phyloP scores from a whole-genome alignment of 2,329 filamentous ascomycete species.

The Harringtonia lauricola region DNA sequence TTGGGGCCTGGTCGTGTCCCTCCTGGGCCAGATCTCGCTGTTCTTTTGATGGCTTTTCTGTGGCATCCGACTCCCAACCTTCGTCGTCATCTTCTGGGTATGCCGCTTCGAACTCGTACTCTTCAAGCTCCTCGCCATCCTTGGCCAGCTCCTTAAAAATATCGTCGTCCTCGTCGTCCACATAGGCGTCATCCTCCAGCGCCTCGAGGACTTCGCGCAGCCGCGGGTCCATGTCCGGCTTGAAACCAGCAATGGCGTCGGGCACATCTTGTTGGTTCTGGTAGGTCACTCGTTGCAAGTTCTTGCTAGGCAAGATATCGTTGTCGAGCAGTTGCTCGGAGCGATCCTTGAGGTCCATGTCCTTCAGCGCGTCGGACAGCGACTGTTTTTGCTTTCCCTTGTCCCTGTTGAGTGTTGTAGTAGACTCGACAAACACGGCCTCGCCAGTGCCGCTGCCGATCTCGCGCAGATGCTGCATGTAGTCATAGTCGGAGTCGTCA shows the following conservation, averaged over 20 bases:
- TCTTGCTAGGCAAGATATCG: constrained; percentile 69
- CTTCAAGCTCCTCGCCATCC: constrained; percentile 38
- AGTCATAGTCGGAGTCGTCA: constrained; percentile 94
- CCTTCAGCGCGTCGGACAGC: constrained; percentile 70
- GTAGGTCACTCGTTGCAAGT: constrained; percentile 66
- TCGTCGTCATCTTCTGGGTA: constrained; percentile 54
- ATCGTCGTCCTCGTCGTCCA: constrained; percentile 80
- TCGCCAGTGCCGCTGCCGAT: constrained; percentile 64
- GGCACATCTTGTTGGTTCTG: constrained; percentile 90
- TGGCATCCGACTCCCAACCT: constrained; percentile 92
- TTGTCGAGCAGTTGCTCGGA: constrained; percentile 54
- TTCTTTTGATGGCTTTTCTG: constrained; percentile 57
- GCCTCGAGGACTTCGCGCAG: constrained; percentile 86
- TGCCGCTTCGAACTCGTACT: constrained; percentile 64
- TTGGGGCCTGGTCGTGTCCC: constrained; percentile 31
- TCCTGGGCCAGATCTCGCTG: constrained; percentile 27
- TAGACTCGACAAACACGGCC: constrained; percentile 73
- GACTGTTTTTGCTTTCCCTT: constrained; percentile 73
- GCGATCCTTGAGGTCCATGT: constrained; percentile 44
- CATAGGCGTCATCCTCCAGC: constrained; percentile 88
- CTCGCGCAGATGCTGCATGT: constrained; percentile 97
- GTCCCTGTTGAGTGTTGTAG: constrained; percentile 46
- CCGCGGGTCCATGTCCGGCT: constrained; percentile 95
- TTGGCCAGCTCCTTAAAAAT: constrained; percentile 53
- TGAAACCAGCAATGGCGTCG: constrained; percentile 83